phyloP scores from a whole-genome alignment of 202 grass and related monocot genomes.

The Setaria viridis region DNA sequence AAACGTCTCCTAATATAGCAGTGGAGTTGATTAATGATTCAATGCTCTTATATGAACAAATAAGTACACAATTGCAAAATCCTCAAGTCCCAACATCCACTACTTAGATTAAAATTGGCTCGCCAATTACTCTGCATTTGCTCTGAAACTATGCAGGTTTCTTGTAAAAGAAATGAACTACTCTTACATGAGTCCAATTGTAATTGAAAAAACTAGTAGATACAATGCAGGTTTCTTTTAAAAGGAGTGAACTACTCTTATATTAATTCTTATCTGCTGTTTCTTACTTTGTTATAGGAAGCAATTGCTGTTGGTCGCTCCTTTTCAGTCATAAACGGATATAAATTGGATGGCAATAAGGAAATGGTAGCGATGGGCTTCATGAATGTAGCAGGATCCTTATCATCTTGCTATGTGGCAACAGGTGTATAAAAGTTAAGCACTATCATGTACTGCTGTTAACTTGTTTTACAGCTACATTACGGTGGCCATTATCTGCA shows the following conservation, averaged over 20 bases:
- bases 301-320: conserved; percentile 90
- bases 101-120: not conserved
- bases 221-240: not conserved
- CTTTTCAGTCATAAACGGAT: conserved; percentile 76
- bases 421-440: conserved; percentile 61
- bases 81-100: not conserved
- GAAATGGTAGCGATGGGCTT: conserved; percentile 91
- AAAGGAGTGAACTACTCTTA: not conserved
- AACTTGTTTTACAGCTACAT: not conserved
- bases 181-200: not conserved
- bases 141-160: not conserved
- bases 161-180: not conserved
- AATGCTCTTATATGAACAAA: not conserved
- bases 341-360: conserved; percentile 90
- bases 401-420: conserved; percentile 84
- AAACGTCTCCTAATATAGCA: not conserved
- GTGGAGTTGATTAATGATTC: not conserved
- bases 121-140: not conserved
- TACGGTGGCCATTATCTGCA: conserved; percentile 1
- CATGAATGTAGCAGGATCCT: conserved; percentile 91
- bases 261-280: not conserved
- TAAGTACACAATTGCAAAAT: not conserved
- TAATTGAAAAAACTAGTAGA: not conserved
- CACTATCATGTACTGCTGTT: not conserved
- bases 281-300: conserved; percentile 64